phyloP scores from a whole-genome alignment of 2,329 filamentous ascomycete species.

The Fusarium austroafricanum region DNA sequence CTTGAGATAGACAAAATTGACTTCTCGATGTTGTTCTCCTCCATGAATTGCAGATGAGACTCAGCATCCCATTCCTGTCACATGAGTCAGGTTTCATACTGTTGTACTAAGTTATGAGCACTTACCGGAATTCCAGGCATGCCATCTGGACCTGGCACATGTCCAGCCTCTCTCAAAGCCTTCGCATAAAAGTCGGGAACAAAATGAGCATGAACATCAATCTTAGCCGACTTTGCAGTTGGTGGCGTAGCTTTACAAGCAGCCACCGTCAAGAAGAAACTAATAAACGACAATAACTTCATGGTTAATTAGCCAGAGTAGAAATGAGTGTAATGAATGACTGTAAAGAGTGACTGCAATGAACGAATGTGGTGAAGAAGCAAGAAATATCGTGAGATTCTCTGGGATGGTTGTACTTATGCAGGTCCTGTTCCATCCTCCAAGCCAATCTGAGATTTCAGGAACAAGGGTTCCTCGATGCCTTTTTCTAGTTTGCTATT shows the following conservation, averaged over 20 bases:
- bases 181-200: slow-evolving; percentile 14
- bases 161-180: slow-evolving; percentile 3
- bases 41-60: slow-evolving; percentile 19
- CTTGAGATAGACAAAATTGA: slow-evolving; percentile 16
- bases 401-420: background rate
- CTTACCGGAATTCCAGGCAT: slow-evolving; percentile 12
- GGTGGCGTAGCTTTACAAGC: slow-evolving; percentile 3
- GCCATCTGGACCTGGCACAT: slow-evolving; percentile 6
- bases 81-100: fast-evolving
- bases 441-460: background rate
- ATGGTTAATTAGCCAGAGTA: background rate
- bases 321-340: background rate
- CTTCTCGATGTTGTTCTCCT: slow-evolving; percentile 14
- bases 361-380: background rate
- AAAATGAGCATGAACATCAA: slow-evolving; percentile 16
- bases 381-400: background rate
- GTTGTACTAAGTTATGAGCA: fast-evolving
- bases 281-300: background rate
- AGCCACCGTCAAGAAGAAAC: background rate
- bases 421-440: too few species aligned
- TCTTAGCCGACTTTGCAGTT: slow-evolving; percentile 6
- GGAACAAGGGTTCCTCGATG: background rate
- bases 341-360: background rate
- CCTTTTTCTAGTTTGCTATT: background rate
- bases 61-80: slow-evolving; percentile 5